Percentiles rank a stretch among this genome's conserved stretches.
These are phyloP conservation scores for Leonotis leonurus DNA, from an alignment of 257 asterid species.

Conservation along the genomic window DNA sequence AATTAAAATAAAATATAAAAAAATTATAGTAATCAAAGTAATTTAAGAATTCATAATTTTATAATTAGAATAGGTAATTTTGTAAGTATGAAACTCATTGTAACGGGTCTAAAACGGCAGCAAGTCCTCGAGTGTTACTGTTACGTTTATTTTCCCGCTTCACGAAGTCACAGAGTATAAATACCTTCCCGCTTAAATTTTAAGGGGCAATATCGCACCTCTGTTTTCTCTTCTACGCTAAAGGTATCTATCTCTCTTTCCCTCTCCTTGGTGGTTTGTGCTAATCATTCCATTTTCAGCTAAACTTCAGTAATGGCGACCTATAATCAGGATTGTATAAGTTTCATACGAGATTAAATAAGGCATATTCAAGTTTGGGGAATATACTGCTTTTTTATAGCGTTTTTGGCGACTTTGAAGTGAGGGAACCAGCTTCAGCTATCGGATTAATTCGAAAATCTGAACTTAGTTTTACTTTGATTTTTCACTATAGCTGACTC, in stretches of 20 bases:
- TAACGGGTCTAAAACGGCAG: too few relatives aligned
- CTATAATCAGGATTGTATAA: not conserved
- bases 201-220: not conserved
- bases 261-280: not conserved
- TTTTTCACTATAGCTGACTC: not conserved
- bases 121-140: too few relatives aligned
- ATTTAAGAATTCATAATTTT: too few relatives aligned
- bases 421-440: not conserved
- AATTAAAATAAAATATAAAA: too few relatives aligned
- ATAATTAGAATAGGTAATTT: too few relatives aligned
- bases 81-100: too few relatives aligned
- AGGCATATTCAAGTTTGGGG: not conserved
- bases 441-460: not conserved
- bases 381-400: not conserved
- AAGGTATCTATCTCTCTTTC: not conserved
- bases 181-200: not conserved
- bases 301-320: not conserved
- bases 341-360: not conserved
- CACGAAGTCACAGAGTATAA: not conserved
- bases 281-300: not conserved
- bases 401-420: not conserved
- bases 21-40: too few relatives aligned
- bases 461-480: not conserved
- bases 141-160: not conserved
- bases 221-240: not conserved